Evolutionary conservation across 202 grass and related monocot genomes (phyloP).

Genomic region (Panicum virgatum): DNA sequence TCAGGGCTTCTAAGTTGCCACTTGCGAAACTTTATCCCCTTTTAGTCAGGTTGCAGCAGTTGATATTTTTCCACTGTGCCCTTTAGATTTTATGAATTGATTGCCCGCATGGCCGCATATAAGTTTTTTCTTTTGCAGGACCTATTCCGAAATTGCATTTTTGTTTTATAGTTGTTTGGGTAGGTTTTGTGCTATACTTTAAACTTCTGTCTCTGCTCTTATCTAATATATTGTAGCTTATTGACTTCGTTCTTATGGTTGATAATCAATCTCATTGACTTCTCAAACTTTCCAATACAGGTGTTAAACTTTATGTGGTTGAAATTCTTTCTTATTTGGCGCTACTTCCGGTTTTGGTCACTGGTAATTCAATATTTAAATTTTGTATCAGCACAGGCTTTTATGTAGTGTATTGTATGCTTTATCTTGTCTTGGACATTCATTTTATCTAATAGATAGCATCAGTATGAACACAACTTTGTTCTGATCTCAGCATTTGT

Average conservation of each 20-base stretch:
- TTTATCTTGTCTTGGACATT: not conserved
- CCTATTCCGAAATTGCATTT: not conserved
- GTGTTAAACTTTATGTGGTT: conserved; percentile 99
- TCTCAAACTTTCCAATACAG: conserved; percentile 43
- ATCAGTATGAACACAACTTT: not conserved
- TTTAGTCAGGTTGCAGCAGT: not conserved
- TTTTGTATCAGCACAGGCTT: not conserved
- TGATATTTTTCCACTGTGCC: conserved; percentile 4
- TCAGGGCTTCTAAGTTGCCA: not conserved
- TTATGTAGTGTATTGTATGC: not conserved
- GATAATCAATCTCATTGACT: conserved; percentile 3
- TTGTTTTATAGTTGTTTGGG: conserved; percentile 9
- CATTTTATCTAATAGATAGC: not conserved
- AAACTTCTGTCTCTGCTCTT: conserved; percentile 12
- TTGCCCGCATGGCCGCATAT: not conserved
- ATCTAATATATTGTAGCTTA: conserved; percentile 2
- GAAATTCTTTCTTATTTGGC: conserved; percentile 99
- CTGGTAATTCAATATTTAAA: conserved; percentile 61
- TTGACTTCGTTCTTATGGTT: not conserved
- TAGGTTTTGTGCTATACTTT: not conserved
- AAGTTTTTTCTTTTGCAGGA: not conserved
- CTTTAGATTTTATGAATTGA: conserved; percentile 21
- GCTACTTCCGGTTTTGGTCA: conserved; percentile 95
- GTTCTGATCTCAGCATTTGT: not conserved
- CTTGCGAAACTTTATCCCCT: not conserved